Evolutionary conservation across 352 stramenopile genomes (phyloP), one percentile per base, ranked within the genome.

Genomic region (Pythium aristosporum): DNA sequence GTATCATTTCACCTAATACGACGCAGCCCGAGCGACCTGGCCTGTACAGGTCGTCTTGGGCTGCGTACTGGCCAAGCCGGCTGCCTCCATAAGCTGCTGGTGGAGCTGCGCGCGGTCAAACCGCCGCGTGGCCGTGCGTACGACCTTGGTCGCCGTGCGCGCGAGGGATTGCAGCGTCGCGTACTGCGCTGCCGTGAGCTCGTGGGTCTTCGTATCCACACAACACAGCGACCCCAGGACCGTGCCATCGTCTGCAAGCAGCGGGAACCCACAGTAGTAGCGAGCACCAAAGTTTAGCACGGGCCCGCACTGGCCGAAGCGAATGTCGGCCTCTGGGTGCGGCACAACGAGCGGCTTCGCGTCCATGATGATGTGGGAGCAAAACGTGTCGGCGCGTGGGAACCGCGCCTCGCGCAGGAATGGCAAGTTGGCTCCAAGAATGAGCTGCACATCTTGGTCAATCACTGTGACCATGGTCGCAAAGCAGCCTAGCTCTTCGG

Each of bases 211-310:
- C 30, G 60, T 65, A 57, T 86, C 77, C 9, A 85, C 67, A 58
- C 79, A 90, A 61, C 80, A 89, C 18, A 92, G 58, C 16, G 74
- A 79, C 6, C 80, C 82, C 42, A 91, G 78, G 48, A 87, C 68
- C 1, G 75, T 82, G 36, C 71, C 66, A 58, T 85, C 71, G 3
- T 67, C 42, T 1, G 74, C 74, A 51, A 44, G 73, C 11, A 92
- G 52, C 15, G 84, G 84, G 32, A 91, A 90, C 1, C 84, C 84
- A 57, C 80, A 91, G 74, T 92, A 91, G 65, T 83, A 92, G 57
- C 76, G 77, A 13, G 76, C 68, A 8, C 68, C 67, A 13, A 67
- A 36, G 13, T 67, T 48, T 20, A 80, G 57, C 4, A 73, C 60
- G 0, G 56, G 43, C 4, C n/a, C 42, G 9, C 6, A 44, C 41